Evolutionary conservation across 2,329 filamentous ascomycete species (phyloP), one percentile per base, ranked within the genome.

Genomic region (Arthrobotrys sphaeroides): DNA sequence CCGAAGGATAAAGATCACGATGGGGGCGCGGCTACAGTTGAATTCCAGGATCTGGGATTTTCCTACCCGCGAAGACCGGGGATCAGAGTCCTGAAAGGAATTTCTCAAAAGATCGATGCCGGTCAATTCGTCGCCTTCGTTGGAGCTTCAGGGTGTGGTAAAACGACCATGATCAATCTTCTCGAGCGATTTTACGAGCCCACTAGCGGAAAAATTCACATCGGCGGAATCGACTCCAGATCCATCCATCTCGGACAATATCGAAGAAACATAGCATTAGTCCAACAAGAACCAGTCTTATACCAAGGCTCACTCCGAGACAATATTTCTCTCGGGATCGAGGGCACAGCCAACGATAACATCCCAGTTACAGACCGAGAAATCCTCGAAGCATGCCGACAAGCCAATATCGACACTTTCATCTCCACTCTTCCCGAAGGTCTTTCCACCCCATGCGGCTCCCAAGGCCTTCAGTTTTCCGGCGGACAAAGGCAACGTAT

Each of bases 251-350:
- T 90, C 0, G 85, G 85, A 73, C 83, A 85, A 16, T 92, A 92
- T 80, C 87, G 91, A 42, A 85, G 85, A 67, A 83, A 87, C 36
- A 84, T 93, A 10, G 90, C 90, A 0, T 85, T 94, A 0, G 91
- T 94, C 0, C 88, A 90, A 2, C 91, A 94, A 81, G 91, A 94
- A 80, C 86, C 91, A 6, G 89, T 89, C 0, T 85, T 94, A 0
- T 93, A 91, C 79, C 88, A 89, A 81, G 89, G 88, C 77, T 88
- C 88, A 0, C 85, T 93, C 18, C 86, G 87, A 16, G 90, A 93
- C 74, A 92, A 92, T 78, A 87, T 92, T 61, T 81, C 90, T 0
- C 84, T 92, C 0, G 90, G 90, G 3, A 24, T 77, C 12, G 70
- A 75, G 26, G 80, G 78, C 16, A 47, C 28, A 33, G 16, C 47